A percentile compares a stretch with the other conserved stretches of the same genome.
phyloP scores from a whole-genome alignment of 169 alveolate species.

The Plasmodium berghei region DNA sequence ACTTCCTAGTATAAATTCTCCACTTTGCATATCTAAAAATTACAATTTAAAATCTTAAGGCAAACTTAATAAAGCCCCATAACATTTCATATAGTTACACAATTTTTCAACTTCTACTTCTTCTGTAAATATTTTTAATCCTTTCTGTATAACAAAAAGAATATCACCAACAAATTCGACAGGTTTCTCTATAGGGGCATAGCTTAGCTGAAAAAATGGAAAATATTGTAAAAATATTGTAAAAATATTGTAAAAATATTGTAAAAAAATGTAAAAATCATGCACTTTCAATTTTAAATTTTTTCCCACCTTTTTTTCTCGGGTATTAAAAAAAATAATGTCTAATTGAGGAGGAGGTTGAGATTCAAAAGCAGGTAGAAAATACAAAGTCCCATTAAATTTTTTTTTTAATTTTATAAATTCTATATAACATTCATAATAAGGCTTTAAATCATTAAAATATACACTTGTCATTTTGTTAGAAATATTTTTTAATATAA shows the following conservation, averaged over 20 bases:
- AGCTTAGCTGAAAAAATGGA: slow-evolving; percentile 25
- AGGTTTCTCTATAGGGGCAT: slow-evolving; percentile 44
- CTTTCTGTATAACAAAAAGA: slow-evolving; percentile 58
- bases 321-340: slow-evolving; percentile 68
- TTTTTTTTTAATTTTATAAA: slow-evolving; percentile 77
- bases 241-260: background rate
- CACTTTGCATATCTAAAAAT: too few relatives aligned
- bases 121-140: slow-evolving; percentile 51
- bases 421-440: slow-evolving; percentile 79
- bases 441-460: slow-evolving; percentile 82
- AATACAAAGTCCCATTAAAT: slow-evolving; percentile 78
- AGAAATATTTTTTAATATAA: slow-evolving; percentile 76
- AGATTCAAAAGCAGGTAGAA: slow-evolving; percentile 80
- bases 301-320: slow-evolving; percentile 49
- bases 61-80: slow-evolving; percentile 38
- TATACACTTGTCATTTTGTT: slow-evolving; percentile 79
- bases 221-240: background rate
- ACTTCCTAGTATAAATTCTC: too few relatives aligned
- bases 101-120: slow-evolving; percentile 48
- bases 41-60: too few relatives aligned
- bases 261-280: too few relatives aligned
- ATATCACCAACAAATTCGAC: slow-evolving; percentile 46
- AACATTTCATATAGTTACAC: slow-evolving; percentile 28
- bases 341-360: slow-evolving; percentile 84
- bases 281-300: too few relatives aligned